Evolutionary conservation across 306 rosid genomes (phyloP).

Genomic region (Luffa aegyptiaca): DNA sequence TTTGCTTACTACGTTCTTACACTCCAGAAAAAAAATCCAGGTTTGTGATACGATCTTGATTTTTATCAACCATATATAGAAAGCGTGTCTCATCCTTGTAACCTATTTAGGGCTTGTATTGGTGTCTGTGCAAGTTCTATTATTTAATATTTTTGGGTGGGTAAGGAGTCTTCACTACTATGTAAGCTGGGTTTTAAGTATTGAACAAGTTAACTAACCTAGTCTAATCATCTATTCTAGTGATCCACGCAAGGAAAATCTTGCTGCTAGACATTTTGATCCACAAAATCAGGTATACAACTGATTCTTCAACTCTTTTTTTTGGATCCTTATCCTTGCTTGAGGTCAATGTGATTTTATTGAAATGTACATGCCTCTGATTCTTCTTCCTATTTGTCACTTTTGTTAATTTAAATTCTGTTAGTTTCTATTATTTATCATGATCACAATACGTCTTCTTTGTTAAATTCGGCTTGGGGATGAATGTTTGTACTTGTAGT

Average conservation of each 20-base stretch:
- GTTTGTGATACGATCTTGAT: slow-evolving; percentile 43
- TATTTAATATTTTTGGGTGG: slow-evolving; percentile 1
- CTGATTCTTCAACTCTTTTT: slow-evolving; percentile 6
- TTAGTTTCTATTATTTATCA: not conserved
- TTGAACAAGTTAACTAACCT: not conserved
- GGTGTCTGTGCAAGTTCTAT: not conserved
- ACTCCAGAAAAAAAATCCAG: slow-evolving; percentile 42
- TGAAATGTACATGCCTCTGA: not conserved
- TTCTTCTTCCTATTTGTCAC: not conserved
- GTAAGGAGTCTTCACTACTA: not conserved
- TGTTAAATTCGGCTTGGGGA: not conserved
- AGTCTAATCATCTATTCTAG: slow-evolving; percentile 30
- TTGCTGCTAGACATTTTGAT: slow-evolving; percentile 20
- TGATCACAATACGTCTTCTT: not conserved
- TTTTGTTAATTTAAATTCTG: not conserved
- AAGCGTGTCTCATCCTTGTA: not conserved
- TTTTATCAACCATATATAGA: not conserved
- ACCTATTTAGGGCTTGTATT: not conserved
- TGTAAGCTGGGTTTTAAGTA: not conserved
- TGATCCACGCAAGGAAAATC: slow-evolving; percentile 22
- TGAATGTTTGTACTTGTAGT: not conserved
- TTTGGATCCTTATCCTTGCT: not conserved
- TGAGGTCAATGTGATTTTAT: slow-evolving; percentile 6
- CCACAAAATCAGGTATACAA: slow-evolving; percentile 42
- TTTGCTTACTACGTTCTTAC: slow-evolving; percentile 45